Evolutionary conservation across 306 rosid species (phyloP).

Genomic region (Quercus suber): DNA sequence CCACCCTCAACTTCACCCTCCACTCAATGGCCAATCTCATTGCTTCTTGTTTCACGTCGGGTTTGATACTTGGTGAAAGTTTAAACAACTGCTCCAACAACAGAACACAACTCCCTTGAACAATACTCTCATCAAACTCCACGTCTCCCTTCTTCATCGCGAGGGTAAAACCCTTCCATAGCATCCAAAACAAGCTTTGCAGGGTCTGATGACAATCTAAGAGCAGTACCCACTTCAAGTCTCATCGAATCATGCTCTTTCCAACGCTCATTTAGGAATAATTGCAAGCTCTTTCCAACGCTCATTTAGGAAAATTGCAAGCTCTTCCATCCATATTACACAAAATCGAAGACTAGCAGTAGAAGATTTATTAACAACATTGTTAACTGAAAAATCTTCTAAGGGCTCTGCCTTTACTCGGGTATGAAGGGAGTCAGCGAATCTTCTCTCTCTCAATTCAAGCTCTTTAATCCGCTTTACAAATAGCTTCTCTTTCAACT

Average conservation of each 20-base stretch:
- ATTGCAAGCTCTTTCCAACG: constrained; percentile 29
- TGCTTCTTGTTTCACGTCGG: constrained; percentile 37
- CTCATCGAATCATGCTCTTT: constrained; percentile 25
- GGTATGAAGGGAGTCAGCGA: neutral
- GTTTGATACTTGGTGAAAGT: constrained; percentile 31
- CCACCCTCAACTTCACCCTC: constrained; percentile 29
- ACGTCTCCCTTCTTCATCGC: neutral
- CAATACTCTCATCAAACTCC: constrained; percentile 20
- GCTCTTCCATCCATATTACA: constrained; percentile 12
- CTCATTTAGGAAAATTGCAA: constrained; percentile 30
- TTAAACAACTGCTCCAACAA: constrained; percentile 35
- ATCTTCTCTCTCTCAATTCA: constrained; percentile 9
- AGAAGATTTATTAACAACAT: too few relatives aligned
- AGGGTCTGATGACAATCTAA: constrained; percentile 32
- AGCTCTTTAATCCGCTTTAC: too few relatives aligned
- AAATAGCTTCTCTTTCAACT: too few relatives aligned
- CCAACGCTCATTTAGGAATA: constrained; percentile 27
- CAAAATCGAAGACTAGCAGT: too few relatives aligned
- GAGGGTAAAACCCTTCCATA: constrained; percentile 36
- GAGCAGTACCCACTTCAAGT: constrained; percentile 18
- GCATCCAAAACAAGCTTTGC: constrained; percentile 44
- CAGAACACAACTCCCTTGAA: constrained; percentile 34
- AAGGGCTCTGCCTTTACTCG: too few relatives aligned
- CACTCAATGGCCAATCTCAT: constrained; percentile 35
- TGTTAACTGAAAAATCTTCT: too few relatives aligned